Conservation (phyloP, 495 filamentous ascomycete species). For the Achaetomiella virescens region DNA sequence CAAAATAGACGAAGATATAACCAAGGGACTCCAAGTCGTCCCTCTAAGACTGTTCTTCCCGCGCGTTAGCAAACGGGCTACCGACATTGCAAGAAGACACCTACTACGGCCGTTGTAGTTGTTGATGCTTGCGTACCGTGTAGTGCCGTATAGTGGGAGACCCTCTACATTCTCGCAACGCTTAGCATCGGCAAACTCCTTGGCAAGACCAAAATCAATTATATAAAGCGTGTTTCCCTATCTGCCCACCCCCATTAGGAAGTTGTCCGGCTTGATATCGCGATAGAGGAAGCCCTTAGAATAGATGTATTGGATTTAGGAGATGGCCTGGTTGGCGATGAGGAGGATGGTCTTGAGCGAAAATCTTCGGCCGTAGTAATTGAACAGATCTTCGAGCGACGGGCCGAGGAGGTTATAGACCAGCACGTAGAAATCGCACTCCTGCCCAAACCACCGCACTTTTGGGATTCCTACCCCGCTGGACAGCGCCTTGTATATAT, state of each 20-base stretch:
- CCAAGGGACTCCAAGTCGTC: constrained; percentile 39
- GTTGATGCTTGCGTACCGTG: constrained; percentile 29
- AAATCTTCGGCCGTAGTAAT: constrained; percentile 29
- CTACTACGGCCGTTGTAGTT: constrained; percentile 29
- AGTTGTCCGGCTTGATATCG: constrained; percentile 36
- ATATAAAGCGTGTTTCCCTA: constrained; percentile 31
- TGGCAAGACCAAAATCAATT: constrained; percentile 28
- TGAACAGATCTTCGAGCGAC: constrained; percentile 33
- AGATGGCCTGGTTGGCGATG: constrained; percentile 33
- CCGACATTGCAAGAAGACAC: constrained; percentile 2
- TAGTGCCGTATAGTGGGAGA: constrained; percentile 12
- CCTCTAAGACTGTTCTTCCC: constrained; percentile 26
- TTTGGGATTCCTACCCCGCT: constrained; percentile 29
- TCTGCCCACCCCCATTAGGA: constrained; percentile 29
- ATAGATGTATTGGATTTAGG: constrained; percentile 29
- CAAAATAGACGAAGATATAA: constrained; percentile 35
- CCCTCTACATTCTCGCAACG: constrained; percentile 4
- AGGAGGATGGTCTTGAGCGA: constrained; percentile 39
- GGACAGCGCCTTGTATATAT: constrained; percentile 22
- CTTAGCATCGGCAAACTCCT: constrained; percentile 17
- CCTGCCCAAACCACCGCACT: constrained; percentile 23
- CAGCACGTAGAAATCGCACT: constrained; percentile 28
- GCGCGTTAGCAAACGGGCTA: constrained; percentile 14
- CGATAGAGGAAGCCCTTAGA: constrained; percentile 31
- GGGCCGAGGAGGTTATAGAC: constrained; percentile 36